These are phyloP conservation scores for Jaminaea rosea DNA, from an alignment of 1,284 basidiomycete species.

Conservation along the genomic window DNA sequence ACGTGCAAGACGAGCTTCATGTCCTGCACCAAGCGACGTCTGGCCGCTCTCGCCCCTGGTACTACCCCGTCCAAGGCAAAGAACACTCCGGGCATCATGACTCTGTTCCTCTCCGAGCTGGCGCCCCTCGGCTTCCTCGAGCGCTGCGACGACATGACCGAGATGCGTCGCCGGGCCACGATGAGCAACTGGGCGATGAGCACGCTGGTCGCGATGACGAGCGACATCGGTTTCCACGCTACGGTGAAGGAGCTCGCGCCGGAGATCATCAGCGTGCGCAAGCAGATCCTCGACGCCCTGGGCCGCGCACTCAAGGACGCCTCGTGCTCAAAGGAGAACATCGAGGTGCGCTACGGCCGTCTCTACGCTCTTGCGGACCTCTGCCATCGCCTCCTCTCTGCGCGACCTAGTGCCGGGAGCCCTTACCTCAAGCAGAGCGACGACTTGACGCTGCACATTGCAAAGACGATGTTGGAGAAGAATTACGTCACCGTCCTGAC, in stretches of 20 bases:
- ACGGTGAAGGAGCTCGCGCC: conserved; percentile 66
- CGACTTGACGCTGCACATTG: conserved; percentile 77
- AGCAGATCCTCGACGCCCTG: conserved; percentile 79
- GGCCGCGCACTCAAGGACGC: conserved; percentile 78
- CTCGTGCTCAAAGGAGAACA: conserved; percentile 55
- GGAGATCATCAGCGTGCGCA: conserved; percentile 69
- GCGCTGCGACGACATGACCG: conserved; percentile 10
- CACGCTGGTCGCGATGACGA: conserved; percentile 79
- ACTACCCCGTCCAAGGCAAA: conserved; percentile 3
- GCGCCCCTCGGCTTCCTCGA: conserved; percentile 43
- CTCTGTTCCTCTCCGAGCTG: conserved; percentile 37
- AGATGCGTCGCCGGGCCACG: conserved; percentile 44
- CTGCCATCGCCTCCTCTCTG: conserved; percentile 75
- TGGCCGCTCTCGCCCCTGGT: conserved; percentile 23
- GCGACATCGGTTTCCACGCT: conserved; percentile 58
- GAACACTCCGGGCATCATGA: conserved; percentile 17
- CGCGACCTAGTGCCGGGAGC: conserved; percentile 54
- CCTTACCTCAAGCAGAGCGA: conserved; percentile 50
- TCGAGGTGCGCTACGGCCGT: conserved; percentile 76
- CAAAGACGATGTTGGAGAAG: conserved; percentile 98
- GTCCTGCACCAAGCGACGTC: conserved; percentile 58
- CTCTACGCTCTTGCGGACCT: conserved; percentile 79
- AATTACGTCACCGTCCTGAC: conserved; percentile 86
- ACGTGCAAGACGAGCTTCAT: conserved; percentile 80
- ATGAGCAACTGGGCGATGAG: conserved; percentile 70